Percentiles rank a stretch among this genome's conserved stretches.
Evolutionary conservation across 2,329 filamentous ascomycete species (phyloP).

Genomic region (Arthrinium puccinioides): DNA sequence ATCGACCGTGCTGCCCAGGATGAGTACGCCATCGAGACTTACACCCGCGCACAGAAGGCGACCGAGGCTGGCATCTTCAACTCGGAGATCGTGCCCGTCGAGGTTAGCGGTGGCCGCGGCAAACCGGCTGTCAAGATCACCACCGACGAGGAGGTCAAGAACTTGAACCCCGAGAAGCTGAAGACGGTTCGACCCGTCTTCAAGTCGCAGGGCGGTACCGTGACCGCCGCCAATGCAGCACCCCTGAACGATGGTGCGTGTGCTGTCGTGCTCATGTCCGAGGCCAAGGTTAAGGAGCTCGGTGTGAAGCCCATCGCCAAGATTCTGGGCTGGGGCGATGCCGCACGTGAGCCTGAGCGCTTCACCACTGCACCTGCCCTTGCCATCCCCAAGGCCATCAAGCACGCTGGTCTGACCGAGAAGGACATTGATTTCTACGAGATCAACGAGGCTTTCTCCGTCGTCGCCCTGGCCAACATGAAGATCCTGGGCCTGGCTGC

Average conservation of each 20-base stretch:
- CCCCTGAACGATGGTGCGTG: conserved; percentile 93
- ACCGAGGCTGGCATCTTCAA: conserved; percentile 75
- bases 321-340: conserved; percentile 96
- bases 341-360: conserved; percentile 82
- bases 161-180: conserved; percentile 79
- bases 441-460: conserved; percentile 99
- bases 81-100: conserved; percentile 81
- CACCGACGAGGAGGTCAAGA: conserved; percentile 93
- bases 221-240: conserved; percentile 94
- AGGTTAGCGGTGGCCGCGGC: conserved; percentile 80
- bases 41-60: conserved; percentile 66
- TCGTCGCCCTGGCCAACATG: conserved; percentile 92
- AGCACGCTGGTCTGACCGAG: conserved; percentile 78
- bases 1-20: conserved; percentile 84
- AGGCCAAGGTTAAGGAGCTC: conserved; percentile 88
- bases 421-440: conserved; percentile 87
- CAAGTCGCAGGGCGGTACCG: conserved; percentile 72
- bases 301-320: conserved; percentile 88
- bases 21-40: conserved; percentile 89
- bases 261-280: conserved; percentile 87
- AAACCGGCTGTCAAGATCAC: conserved; percentile 79
- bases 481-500: conserved; percentile 75
- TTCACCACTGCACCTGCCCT: conserved; percentile 93
- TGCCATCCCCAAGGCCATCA: conserved; percentile 94
- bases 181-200: conserved; percentile 80